These are phyloP conservation scores for Xylaria grammica DNA, from an alignment of 495 filamentous ascomycete genomes.

Conservation along the genomic window DNA sequence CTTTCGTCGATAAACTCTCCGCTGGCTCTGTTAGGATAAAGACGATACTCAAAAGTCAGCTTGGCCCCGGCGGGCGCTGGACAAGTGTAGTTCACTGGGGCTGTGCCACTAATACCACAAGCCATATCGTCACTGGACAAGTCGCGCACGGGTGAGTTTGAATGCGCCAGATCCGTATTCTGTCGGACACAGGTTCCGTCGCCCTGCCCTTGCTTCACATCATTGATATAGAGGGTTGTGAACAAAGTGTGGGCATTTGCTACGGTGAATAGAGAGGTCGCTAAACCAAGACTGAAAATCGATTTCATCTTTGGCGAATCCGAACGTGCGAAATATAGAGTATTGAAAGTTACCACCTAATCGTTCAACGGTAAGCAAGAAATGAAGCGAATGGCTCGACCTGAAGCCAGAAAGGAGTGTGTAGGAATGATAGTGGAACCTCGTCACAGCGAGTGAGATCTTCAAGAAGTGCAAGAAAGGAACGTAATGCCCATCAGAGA, in stretches of 20 bases:
- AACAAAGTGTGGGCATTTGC: slow-evolving; percentile 60
- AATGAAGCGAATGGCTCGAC: slow-evolving; percentile 12
- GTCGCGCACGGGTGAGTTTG: slow-evolving; percentile 54
- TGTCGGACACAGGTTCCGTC: slow-evolving; percentile 62
- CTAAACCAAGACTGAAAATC: slow-evolving; percentile 6
- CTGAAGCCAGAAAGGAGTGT: slow-evolving; percentile 9
- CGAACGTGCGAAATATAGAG: not conserved
- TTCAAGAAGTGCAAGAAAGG: slow-evolving; percentile 6
- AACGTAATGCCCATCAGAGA: slow-evolving; percentile 11
- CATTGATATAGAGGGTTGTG: slow-evolving; percentile 61
- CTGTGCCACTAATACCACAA: slow-evolving; percentile 60
- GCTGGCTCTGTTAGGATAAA: slow-evolving; percentile 50
- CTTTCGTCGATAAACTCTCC: slow-evolving; percentile 53
- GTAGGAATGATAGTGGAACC: not conserved
- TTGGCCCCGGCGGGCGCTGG: slow-evolving; percentile 46
- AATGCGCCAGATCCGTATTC: slow-evolving; percentile 45
- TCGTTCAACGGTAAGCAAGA: slow-evolving; percentile 9
- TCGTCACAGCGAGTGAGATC: not conserved
- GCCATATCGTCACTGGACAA: slow-evolving; percentile 59
- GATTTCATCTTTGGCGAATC: slow-evolving; percentile 26
- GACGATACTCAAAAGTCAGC: slow-evolving; percentile 60
- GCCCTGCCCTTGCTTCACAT: slow-evolving; percentile 53
- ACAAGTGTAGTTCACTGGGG: slow-evolving; percentile 56
- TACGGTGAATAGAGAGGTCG: slow-evolving; percentile 4
- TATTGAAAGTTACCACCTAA: not conserved